These are phyloP conservation scores for Suhomyces kunorum DNA, from an alignment of 1,139 yeast species.

Conservation along the genomic window DNA sequence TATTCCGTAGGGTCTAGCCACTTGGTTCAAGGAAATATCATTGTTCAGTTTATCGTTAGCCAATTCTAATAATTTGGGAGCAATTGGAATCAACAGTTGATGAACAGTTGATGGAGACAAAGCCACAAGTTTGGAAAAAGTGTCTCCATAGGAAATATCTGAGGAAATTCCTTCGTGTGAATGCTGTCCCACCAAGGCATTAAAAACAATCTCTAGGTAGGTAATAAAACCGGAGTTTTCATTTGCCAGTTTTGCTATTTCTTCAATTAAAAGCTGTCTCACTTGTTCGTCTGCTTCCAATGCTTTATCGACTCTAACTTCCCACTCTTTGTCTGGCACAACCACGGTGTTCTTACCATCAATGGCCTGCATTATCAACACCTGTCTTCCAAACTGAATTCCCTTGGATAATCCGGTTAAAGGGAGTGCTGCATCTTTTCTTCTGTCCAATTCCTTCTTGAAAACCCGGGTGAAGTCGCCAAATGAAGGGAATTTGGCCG, in stretches of 20 bases:
- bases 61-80: slow-evolving; percentile 25
- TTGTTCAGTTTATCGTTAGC: slow-evolving; percentile 26
- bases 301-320: slow-evolving; percentile 68
- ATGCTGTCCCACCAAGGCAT: slow-evolving; percentile 31
- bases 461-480: slow-evolving; percentile 33
- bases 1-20: slow-evolving; percentile 56
- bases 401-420: slow-evolving; percentile 15
- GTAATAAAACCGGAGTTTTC: slow-evolving; percentile 17
- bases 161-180: slow-evolving; percentile 17
- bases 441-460: slow-evolving; percentile 24
- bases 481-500: slow-evolving; percentile 49
- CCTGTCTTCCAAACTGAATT: slow-evolving; percentile 50
- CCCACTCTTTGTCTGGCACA: slow-evolving; percentile 76
- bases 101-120: slow-evolving; percentile 36
- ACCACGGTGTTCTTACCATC: slow-evolving; percentile 54
- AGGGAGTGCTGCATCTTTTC: slow-evolving; percentile 16
- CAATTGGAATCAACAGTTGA: slow-evolving; percentile 22
- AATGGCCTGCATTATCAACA: slow-evolving; percentile 66
- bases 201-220: slow-evolving; percentile 29
- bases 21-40: slow-evolving; percentile 40
- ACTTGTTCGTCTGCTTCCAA: slow-evolving; percentile 61
- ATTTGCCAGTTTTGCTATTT: slow-evolving; percentile 20
- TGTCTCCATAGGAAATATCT: slow-evolving; percentile 29
- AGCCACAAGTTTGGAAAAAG: slow-evolving; percentile 36
- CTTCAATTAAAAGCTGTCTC: slow-evolving; percentile 33